A percentile compares a stretch with the other conserved stretches of the same genome.
phyloP scores from a whole-genome alignment of 441 rosid genomes.

The Syzygium syzygioides region DNA sequence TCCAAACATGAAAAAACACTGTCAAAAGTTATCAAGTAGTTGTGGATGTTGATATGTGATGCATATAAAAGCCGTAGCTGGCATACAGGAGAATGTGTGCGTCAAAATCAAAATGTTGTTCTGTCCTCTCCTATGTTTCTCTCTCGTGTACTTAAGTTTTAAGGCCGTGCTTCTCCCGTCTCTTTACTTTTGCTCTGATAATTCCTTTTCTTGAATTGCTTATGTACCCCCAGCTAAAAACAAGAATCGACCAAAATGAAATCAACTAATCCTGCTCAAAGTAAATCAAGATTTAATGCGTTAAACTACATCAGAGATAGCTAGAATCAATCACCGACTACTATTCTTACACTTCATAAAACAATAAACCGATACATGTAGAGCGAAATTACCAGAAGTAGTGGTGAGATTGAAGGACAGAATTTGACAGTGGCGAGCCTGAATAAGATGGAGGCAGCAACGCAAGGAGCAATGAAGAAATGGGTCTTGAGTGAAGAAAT shows the following conservation, averaged over 20 bases:
- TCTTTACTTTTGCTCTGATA: background rate
- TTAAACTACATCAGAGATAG: background rate
- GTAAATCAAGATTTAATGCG: background rate
- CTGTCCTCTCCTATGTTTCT: no score
- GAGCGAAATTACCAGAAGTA: background rate
- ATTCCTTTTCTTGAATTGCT: background rate
- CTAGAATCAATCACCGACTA: background rate
- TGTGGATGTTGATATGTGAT: background rate
- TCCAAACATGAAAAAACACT: background rate
- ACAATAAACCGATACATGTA: background rate
- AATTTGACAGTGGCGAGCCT: background rate
- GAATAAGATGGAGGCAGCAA: background rate
- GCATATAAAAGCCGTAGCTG: background rate
- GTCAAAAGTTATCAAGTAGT: background rate
- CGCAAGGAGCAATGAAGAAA: background rate
- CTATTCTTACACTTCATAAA: background rate
- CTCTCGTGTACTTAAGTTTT: background rate
- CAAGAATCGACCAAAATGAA: background rate
- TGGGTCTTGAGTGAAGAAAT: background rate
- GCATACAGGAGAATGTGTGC: background rate
- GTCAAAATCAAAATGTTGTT: background rate
- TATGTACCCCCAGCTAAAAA: background rate
- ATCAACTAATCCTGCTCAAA: background rate
- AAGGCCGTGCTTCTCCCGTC: background rate
- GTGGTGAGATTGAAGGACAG: background rate